These are phyloP conservation scores for Candida alai DNA, from an alignment of 805 yeast species.

Conservation along the genomic window DNA sequence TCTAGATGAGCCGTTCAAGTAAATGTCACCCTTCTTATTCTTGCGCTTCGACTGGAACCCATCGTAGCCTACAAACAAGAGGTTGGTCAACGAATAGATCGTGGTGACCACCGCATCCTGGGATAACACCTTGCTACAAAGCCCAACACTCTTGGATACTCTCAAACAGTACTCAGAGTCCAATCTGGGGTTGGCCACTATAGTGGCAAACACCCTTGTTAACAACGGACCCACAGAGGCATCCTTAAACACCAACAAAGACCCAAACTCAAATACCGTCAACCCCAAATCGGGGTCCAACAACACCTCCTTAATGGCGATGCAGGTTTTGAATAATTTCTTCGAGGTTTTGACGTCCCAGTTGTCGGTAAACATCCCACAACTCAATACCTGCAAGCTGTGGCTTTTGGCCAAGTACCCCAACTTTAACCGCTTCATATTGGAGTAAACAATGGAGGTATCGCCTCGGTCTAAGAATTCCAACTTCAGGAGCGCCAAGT, in stretches of 20 bases:
- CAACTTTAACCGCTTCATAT: conserved; percentile 42
- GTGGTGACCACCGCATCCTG: conserved; percentile 83
- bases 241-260: conserved; percentile 46
- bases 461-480: conserved; percentile 55
- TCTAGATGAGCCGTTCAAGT: too few species aligned
- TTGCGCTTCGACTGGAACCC: conserved; percentile 16
- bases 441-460: conserved; percentile 50
- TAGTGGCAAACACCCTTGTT: conserved; percentile 45
- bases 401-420: conserved; percentile 53
- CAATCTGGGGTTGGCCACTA: conserved; percentile 55
- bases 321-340: conserved; percentile 45
- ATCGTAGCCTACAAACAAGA: conserved; percentile 54
- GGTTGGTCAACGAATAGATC: conserved; percentile 77
- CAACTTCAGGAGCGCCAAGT: conserved; percentile 36
- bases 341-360: conserved; percentile 42
- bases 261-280: conserved; percentile 52
- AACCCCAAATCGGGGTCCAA: conserved; percentile 50
- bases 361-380: conserved; percentile 47
- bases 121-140: conserved; percentile 62
- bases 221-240: conserved; percentile 33
- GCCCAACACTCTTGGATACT: conserved; percentile 57
- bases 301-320: conserved; percentile 51
- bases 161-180: conserved; percentile 43
- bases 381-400: conserved; percentile 58
- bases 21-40: neutral